A percentile compares a stretch with the other conserved stretches of the same genome.
Evolutionary conservation across 2,329 filamentous ascomycete species (phyloP).

Genomic region (Didymosphaeria variabile): DNA sequence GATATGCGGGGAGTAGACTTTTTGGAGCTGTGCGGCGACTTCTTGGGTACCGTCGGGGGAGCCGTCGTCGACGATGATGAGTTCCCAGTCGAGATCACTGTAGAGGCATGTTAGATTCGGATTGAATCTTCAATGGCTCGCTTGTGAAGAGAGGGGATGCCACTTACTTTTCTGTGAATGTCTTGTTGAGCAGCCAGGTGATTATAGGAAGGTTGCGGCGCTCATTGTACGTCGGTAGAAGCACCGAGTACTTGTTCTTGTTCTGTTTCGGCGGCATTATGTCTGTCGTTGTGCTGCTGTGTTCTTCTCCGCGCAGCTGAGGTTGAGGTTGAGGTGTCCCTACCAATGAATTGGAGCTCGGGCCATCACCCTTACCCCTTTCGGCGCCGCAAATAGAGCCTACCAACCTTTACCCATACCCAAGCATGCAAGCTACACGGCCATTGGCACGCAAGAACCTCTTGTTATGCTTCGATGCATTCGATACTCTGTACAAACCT

Average conservation of each 20-base stretch:
- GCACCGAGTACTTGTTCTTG: constrained; percentile 91
- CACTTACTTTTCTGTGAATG: constrained; percentile 84
- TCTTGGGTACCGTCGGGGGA: constrained; percentile 95
- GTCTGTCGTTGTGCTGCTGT: constrained; percentile 22
- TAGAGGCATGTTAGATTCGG: constrained; percentile 18
- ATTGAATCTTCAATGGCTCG: background rate
- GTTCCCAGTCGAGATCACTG: constrained; percentile 94
- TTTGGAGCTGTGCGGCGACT: constrained; percentile 88
- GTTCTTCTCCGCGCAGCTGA: constrained; percentile 39
- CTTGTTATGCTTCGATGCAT: constrained; percentile 70
- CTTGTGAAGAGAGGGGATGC: background rate
- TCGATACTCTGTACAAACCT: constrained; percentile 69
- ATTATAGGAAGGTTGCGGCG: constrained; percentile 96
- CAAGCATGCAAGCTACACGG: constrained; percentile 24
- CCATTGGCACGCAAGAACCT: constrained; percentile 53
- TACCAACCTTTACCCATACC: background rate
- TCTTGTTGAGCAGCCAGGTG: constrained; percentile 90
- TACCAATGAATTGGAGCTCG: constrained; percentile 16
- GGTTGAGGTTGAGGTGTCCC: constrained; percentile 21
- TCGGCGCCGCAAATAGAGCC: constrained; percentile 19
- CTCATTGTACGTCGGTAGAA: constrained; percentile 98
- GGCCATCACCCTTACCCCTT: constrained; percentile 23
- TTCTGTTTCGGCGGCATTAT: constrained; percentile 49
- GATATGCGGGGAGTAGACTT: constrained; percentile 81
- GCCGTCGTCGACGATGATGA: constrained; percentile 98